phyloP scores from a whole-genome alignment of 192 early-diverging fungal genomes.

The Haplosporangium gracile region DNA sequence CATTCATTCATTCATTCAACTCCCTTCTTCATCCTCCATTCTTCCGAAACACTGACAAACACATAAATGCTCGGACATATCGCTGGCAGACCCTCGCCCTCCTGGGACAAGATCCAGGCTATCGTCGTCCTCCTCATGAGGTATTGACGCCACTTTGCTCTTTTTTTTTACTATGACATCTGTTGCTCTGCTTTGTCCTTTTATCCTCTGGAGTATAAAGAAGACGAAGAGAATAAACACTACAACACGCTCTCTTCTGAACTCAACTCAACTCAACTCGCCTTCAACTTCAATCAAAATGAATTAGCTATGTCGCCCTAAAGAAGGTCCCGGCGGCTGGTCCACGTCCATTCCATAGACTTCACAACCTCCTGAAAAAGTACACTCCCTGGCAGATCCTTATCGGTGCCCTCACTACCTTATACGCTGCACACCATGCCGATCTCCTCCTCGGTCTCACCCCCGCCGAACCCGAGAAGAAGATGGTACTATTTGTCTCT shows the following conservation, averaged over 20 bases:
- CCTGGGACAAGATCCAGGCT: conserved; percentile 85
- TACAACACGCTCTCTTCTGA: neutral
- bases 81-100: conserved; percentile 89
- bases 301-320: conserved; percentile 27
- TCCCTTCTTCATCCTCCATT: neutral
- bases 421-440: conserved; percentile 50
- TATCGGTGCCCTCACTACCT: conserved; percentile 42
- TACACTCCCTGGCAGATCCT: conserved; percentile 49
- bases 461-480: conserved; percentile 44
- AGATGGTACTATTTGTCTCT: conserved; percentile 19
- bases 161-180: neutral
- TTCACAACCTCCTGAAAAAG: conserved; percentile 30
- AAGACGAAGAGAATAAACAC: no score
- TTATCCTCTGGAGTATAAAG: neutral
- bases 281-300: neutral
- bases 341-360: conserved; percentile 26
- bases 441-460: conserved; percentile 48
- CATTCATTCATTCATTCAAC: neutral
- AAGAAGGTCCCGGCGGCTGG: conserved; percentile 35
- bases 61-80: conserved; percentile 90
- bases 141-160: conserved; percentile 12
- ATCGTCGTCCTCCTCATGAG: conserved; percentile 67
- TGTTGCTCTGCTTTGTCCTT: conserved; percentile 7
- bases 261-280: neutral
- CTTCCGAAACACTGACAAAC: neutral